Conservation (phyloP, 2,329 filamentous ascomycete genomes). For the Alternaria sp. region DNA sequence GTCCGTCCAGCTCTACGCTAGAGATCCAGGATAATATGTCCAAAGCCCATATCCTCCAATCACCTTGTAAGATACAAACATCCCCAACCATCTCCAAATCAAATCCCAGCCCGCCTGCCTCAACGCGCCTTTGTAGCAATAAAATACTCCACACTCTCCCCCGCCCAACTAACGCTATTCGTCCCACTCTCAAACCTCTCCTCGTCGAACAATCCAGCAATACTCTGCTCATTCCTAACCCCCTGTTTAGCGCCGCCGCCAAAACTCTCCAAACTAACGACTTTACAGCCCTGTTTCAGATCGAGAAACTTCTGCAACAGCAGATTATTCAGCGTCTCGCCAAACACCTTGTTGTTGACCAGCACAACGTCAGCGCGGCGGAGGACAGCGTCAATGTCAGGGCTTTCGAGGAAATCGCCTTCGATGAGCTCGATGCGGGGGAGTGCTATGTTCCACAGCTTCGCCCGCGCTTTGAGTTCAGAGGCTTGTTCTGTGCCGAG, state of each 20-base stretch:
- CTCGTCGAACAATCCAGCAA: conserved; percentile 80
- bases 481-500: conserved; percentile 79
- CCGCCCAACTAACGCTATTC: conserved; percentile 86
- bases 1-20: neutral
- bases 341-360: conserved; percentile 98
- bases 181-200: conserved; percentile 73
- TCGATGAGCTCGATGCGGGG: conserved; percentile 80
- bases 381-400: conserved; percentile 73
- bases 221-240: conserved; percentile 76
- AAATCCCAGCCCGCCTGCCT: neutral
- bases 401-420: conserved; percentile 82
- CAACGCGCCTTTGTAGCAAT: conserved; percentile 67
- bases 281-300: conserved; percentile 85
- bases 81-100: neutral
- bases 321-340: conserved; percentile 81
- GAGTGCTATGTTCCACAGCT: conserved; percentile 84
- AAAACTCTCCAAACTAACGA: conserved; percentile 92
- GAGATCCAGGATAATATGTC: neutral
- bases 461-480: conserved; percentile 85
- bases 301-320: conserved; percentile 91
- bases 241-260: conserved; percentile 72
- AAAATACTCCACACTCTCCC: conserved; percentile 82
- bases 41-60: neutral
- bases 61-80: neutral
- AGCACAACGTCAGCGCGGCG: conserved; percentile 91